These are phyloP conservation scores for Citrullus mucosospermus DNA, from an alignment of 306 rosid species.

Conservation along the genomic window DNA sequence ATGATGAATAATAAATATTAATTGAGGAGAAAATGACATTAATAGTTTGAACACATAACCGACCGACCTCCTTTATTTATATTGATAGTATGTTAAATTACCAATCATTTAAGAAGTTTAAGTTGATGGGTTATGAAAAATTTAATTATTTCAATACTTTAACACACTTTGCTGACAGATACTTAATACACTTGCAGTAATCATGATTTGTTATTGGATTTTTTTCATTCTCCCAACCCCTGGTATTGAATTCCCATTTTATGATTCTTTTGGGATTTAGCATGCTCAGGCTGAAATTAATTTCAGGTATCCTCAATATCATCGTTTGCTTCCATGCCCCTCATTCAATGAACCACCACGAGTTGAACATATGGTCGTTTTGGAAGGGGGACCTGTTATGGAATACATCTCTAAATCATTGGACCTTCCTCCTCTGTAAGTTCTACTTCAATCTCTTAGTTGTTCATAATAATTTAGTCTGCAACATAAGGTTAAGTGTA, in stretches of 20 bases:
- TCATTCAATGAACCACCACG: conserved; percentile 44
- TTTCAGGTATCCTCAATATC: conserved; percentile 55
- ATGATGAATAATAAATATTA: too few relatives aligned
- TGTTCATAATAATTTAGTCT: neutral
- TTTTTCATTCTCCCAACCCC: neutral
- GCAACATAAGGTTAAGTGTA: conserved; percentile 4
- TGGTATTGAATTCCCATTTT: neutral
- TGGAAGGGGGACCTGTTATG: conserved; percentile 55
- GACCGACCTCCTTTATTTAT: too few relatives aligned
- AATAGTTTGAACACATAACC: too few relatives aligned
- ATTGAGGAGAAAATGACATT: too few relatives aligned
- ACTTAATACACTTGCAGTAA: neutral
- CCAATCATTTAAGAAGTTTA: too few relatives aligned
- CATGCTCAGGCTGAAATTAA: conserved; percentile 13
- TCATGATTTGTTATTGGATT: neutral
- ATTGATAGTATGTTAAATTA: too few relatives aligned
- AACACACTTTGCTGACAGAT: neutral
- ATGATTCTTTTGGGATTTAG: neutral
- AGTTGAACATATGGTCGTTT: conserved; percentile 72
- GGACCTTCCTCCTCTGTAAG: conserved; percentile 83
- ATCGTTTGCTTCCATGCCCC: conserved; percentile 87
- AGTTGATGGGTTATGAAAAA: too few relatives aligned
- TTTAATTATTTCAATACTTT: too few relatives aligned
- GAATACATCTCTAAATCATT: conserved; percentile 63
- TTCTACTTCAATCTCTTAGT: neutral